Percentiles rank a stretch among this genome's conserved stretches.
Conservation (phyloP, 306 rosid species). For the Hippophae tibetana region DNA sequence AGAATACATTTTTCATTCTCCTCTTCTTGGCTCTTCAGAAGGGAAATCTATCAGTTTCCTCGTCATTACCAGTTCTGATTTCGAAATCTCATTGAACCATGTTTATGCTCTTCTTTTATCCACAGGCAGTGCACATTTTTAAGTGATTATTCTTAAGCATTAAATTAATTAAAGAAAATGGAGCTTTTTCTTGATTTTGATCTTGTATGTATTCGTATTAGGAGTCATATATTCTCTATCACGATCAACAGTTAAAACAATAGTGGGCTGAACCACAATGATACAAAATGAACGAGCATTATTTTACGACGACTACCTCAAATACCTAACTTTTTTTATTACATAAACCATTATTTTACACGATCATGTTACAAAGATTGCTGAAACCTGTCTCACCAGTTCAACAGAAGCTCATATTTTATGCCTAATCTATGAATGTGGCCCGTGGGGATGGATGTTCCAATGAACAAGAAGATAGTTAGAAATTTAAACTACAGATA, state of each 20-base stretch:
- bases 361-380: conserved; percentile 34
- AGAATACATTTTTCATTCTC: no score
- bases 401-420: conserved; percentile 38
- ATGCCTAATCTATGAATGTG: conserved; percentile 45
- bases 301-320: conserved; percentile 16
- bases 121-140: conserved; percentile 22
- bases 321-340: conserved; percentile 31
- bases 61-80: no score
- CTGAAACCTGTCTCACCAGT: conserved; percentile 38
- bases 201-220: conserved; percentile 2
- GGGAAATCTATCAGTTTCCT: no score
- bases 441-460: conserved; percentile 32
- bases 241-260: no score
- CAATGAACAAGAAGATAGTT: conserved; percentile 56
- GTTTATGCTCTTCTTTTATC: background rate
- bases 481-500: conserved; percentile 42
- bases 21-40: no score
- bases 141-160: conserved; percentile 10
- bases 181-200: background rate
- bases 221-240: background rate
- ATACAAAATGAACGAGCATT: no score
- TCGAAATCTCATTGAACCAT: no score
- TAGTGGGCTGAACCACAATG: no score
- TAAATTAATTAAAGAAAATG: conserved; percentile 5
- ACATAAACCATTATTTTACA: conserved; percentile 53